Conservation (phyloP, 371 early-diverging fungal genomes). For the Chytridiales sp. region DNA sequence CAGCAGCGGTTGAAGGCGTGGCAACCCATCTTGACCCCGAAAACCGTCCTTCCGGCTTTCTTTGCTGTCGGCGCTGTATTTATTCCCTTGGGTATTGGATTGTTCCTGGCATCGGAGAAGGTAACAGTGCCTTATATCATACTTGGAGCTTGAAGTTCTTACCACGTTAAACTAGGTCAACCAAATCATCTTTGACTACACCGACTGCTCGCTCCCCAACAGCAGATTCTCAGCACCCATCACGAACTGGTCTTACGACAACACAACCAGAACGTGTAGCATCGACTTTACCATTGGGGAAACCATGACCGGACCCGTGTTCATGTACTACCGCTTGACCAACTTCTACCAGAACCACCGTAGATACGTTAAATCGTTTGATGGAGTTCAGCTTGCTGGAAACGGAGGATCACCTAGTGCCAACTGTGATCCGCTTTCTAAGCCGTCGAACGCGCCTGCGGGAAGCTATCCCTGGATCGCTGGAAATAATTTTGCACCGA, state of each 20-base stretch:
- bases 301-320: constrained; percentile 74
- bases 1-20: constrained; percentile 96
- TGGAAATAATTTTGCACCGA: constrained; percentile 15
- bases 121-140: constrained; percentile 26
- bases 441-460: constrained; percentile 10
- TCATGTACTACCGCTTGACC: constrained; percentile 91
- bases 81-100: constrained; percentile 77
- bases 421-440: constrained; percentile 9
- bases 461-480: constrained; percentile 20
- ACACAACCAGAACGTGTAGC: constrained; percentile 56
- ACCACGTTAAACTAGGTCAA: constrained; percentile 12
- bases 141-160: neutral
- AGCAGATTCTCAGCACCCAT: constrained; percentile 16
- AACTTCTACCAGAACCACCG: constrained; percentile 99
- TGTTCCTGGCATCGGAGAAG: constrained; percentile 44
- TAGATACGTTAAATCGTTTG: constrained; percentile 82
- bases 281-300: constrained; percentile 71
- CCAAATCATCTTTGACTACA: constrained; percentile 87
- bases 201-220: constrained; percentile 61
- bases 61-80: constrained; percentile 89
- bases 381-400: constrained; percentile 21
- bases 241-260: constrained; percentile 43
- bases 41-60: constrained; percentile 88
- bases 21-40: constrained; percentile 96
- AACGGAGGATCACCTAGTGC: constrained; percentile 7